Base-by-base conservation (phyloP, 225 moss, liverwort and hornwort genomes). In the Anthoceros angustus region DNA sequence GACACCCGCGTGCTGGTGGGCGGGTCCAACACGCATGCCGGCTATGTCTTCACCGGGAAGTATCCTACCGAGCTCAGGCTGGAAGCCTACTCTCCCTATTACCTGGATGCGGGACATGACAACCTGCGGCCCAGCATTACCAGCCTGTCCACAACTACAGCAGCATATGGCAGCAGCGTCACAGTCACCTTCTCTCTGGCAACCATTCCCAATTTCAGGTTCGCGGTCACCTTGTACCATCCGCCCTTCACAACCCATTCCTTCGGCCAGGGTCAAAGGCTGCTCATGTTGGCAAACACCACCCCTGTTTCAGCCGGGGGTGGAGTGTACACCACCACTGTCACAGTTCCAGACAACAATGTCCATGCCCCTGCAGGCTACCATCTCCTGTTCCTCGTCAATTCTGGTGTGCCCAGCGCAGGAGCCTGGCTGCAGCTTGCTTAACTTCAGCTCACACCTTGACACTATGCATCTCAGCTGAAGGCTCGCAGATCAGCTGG, bases 201-300 rank as follows among this genome's bases (percentile, higher is more conserved):
- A 20, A 55, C 55, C 55, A 55, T 55, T 15, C 8, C 55, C 55
- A 55, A 55, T 32, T 32, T 32, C 15, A 62, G 21, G 39, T 76
- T 84, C 24, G 84, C 74, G 71, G 18, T 84, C 62, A 81, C 74
- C 63, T 5, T 95, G 4, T 43, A 71, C 48, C 86, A 76, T 65
- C 77, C 90, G 39, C 94, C 94, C 0, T 95, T 86, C 70, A 66
- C 79, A 7, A 88, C 94, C 15, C 94, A 91, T 70, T 91, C 94
- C 7, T 95, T 69, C 63, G 74, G 90, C 10, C 86, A 86, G 77
- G 88, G 90, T 0, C 94, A 86, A 65, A 78, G 94, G 23, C 49
- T 86, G 64, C 68, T 95, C 41, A 77, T 63, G 67, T 78, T 95
- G 23, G 62, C 61, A 12, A 74, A 77, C 41, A 69, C 85, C 6